Conservation (phyloP, 179 eudicot genomes). For the Drosera spatulata region DNA sequence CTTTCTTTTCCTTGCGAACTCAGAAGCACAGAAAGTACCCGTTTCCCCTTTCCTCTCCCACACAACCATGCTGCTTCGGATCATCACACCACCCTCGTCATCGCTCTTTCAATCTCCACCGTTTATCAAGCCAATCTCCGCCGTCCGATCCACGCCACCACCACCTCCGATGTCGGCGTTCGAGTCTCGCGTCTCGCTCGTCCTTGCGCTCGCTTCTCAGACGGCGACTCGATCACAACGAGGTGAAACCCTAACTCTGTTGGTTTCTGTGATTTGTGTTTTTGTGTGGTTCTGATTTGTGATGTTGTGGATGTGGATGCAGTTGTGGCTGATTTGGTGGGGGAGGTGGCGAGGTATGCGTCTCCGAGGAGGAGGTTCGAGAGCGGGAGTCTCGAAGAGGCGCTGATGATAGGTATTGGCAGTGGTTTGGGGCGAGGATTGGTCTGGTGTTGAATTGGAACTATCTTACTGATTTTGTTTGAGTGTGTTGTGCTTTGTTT, state of each 20-base stretch:
- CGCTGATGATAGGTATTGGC: constrained; percentile 67
- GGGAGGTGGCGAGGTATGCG: constrained; percentile 63
- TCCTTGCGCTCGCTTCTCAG: constrained; percentile 76
- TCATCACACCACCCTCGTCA: no score
- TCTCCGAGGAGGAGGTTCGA: constrained; percentile 52
- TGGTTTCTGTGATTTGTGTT: background rate
- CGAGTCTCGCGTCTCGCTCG: constrained; percentile 79
- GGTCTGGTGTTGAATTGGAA: background rate
- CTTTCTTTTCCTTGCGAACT: no score
- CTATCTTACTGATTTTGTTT: background rate
- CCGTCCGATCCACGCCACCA: constrained; percentile 11
- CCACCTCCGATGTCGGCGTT: constrained; percentile 28
- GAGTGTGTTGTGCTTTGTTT: background rate
- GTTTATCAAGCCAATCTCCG: constrained; percentile 15
- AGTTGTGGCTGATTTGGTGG: constrained; percentile 60
- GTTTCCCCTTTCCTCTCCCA: no score
- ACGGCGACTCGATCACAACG: constrained; percentile 64
- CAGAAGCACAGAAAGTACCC: no score
- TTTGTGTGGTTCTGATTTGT: constrained; percentile 1
- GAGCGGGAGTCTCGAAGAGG: constrained; percentile 68
- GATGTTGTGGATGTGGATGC: constrained; percentile 1
- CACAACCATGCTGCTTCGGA: no score
- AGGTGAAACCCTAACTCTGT: constrained; percentile 17
- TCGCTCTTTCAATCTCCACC: background rate
- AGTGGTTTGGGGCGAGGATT: background rate